Evolutionary conservation across 2,329 filamentous ascomycete species (phyloP).

Genomic region (Pseudopyrenochaeta lycopersici): DNA sequence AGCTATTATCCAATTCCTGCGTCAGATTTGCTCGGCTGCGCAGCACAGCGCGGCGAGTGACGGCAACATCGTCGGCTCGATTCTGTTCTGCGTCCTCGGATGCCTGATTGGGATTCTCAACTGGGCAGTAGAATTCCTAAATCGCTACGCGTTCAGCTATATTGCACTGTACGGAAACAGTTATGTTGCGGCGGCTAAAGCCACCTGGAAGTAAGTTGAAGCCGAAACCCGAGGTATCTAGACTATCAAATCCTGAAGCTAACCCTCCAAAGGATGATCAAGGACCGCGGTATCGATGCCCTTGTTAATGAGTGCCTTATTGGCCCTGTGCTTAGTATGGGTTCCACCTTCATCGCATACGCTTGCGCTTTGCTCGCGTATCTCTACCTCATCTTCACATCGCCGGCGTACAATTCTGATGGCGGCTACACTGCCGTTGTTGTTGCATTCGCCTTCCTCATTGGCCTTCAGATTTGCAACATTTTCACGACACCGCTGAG

Average conservation of each 20-base stretch:
- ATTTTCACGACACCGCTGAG: constrained; percentile 88
- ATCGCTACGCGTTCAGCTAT: constrained; percentile 91
- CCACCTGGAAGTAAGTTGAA: constrained; percentile 73
- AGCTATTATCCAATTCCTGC: constrained; percentile 84
- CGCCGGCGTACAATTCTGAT: constrained; percentile 77
- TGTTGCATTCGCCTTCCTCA: constrained; percentile 85
- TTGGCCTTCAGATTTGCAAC: constrained; percentile 88
- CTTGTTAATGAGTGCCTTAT: constrained; percentile 87
- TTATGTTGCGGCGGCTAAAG: constrained; percentile 86
- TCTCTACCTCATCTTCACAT: constrained; percentile 83
- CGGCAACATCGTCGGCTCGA: constrained; percentile 73
- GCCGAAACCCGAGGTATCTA: background rate
- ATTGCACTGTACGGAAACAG: constrained; percentile 92
- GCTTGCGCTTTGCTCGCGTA: constrained; percentile 83
- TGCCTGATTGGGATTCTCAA: constrained; percentile 81
- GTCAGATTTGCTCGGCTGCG: constrained; percentile 83
- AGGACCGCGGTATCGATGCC: constrained; percentile 88
- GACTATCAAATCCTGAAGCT: constrained; percentile 8
- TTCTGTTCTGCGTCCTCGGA: constrained; percentile 77
- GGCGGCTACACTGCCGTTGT: constrained; percentile 78
- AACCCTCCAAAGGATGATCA: constrained; percentile 72
- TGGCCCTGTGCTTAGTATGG: constrained; percentile 71
- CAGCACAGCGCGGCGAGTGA: constrained; percentile 69
- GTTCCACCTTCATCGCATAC: constrained; percentile 84
- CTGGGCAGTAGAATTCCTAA: constrained; percentile 88